Evolutionary conservation across 352 stramenopile genomes (phyloP).

Genomic region (Globisporangium lucens): DNA sequence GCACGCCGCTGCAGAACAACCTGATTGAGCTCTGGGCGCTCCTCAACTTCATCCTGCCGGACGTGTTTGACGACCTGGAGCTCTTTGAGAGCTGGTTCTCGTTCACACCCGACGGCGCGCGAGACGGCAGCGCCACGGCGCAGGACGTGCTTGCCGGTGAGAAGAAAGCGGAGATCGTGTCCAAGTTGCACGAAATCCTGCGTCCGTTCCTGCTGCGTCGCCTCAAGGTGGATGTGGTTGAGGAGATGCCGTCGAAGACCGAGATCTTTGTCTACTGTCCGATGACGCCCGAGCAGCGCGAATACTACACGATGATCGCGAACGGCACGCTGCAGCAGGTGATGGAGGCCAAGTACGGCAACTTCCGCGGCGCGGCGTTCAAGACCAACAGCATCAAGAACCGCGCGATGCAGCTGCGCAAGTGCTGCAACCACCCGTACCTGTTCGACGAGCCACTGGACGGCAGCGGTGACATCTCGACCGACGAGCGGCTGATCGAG

Average conservation of each 20-base stretch:
- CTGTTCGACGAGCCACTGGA: constrained; percentile 84
- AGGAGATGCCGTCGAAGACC: constrained; percentile 95
- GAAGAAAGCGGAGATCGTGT: constrained; percentile 92
- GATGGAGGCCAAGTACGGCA: constrained; percentile 82
- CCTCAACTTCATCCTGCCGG: constrained; percentile 97
- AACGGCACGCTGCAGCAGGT: constrained; percentile 84
- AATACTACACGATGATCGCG: constrained; percentile 94
- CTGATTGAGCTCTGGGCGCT: constrained; percentile 98
- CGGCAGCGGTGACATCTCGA: constrained; percentile 44
- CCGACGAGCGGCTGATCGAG: constrained; percentile 90
- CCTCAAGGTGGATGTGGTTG: constrained; percentile 93
- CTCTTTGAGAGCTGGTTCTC: constrained; percentile 99
- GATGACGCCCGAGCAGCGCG: constrained; percentile 92
- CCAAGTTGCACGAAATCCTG: constrained; percentile 97
- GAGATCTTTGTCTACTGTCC: constrained; percentile 97
- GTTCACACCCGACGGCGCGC: constrained; percentile 90
- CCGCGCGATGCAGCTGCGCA: constrained; percentile 77
- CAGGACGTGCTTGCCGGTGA: constrained; percentile 90
- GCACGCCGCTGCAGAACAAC: constrained; percentile 98
- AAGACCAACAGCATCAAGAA: constrained; percentile 64
- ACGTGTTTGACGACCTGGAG: constrained; percentile 97
- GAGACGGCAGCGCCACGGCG: constrained; percentile 64
- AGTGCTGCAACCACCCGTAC: constrained; percentile 88
- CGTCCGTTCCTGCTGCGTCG: constrained; percentile 95
- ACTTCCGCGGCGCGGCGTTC: constrained; percentile 46